Base-by-base conservation (phyloP, 805 yeast genomes). In the Geotrichum ghanense region DNA sequence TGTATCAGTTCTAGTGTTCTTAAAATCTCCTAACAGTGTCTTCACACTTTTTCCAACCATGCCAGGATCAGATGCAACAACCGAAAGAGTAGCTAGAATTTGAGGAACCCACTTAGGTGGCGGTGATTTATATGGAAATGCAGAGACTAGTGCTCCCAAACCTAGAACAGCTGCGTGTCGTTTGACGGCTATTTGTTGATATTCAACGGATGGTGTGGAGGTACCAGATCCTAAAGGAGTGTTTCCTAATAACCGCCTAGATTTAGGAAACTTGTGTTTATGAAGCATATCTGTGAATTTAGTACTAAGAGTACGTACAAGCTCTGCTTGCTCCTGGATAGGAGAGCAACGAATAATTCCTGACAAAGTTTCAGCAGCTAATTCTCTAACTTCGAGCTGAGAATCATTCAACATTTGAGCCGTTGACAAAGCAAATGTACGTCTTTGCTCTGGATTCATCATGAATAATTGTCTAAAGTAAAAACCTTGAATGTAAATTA, bases 131-230 rank as follows among this genome's bases (percentile, higher is more conserved):
- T 88, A 92, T 1, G 97, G 90, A 64, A 83, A 92, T 0, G 97
- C 97, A 42, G 81, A 79, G 1, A 92, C 76, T 40, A 90, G 66
- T 0, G 97, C 85, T 6, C 97, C 95, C 1, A 90, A 66, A 0
- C 97, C 97, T 21, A 92, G 66, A 0, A 89, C 79, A 1, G 95
- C 87, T 2, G 94, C 95, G 60, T 90, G 97, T 2, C 87, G 65
- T 2, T 65, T 63, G 4, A 74, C 66, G 9, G 67, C 59, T 47
- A 17, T 70, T 69, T 39, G 60, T 57, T 2, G 74, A 43, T 17
- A 39, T 19, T 6, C 45, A 27, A 47, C 50, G 7, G 50, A 42
- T 3, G 46, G 45, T 10, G 51, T 42, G 37, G 51, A 10, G 35
- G 44, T 31, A 3, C 48, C 50, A 22, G 46, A 34, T 3, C 46